Percentiles rank a stretch among this genome's conserved stretches.
These are phyloP conservation scores for Symbiodinium natans DNA, from an alignment of 73 alveolate species.

Conservation along the genomic window DNA sequence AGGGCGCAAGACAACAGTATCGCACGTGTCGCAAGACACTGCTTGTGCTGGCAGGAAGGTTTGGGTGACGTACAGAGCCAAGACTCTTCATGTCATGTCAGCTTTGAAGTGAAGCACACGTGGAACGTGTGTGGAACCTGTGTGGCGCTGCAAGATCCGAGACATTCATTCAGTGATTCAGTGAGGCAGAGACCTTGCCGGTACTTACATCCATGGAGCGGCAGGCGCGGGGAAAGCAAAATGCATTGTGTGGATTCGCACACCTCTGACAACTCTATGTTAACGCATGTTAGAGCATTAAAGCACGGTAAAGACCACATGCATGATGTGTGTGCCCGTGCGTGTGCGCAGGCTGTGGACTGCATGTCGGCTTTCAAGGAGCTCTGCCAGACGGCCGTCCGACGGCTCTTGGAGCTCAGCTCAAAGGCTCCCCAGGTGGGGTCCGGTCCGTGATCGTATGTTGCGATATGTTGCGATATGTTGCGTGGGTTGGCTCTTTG, in stretches of 20 bases:
- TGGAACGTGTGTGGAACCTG: too few species aligned
- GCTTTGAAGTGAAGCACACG: too few species aligned
- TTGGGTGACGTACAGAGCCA: background rate
- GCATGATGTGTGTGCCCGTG: background rate
- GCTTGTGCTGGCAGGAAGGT: background rate
- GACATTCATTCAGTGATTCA: too few species aligned
- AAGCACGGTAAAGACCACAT: too few species aligned
- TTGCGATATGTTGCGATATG: too few species aligned
- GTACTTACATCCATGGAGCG: constrained; percentile 73
- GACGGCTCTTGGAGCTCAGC: constrained; percentile 52
- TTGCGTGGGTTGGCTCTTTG: too few species aligned
- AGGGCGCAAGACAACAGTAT: too few species aligned
- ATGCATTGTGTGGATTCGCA: background rate
- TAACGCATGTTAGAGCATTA: background rate
- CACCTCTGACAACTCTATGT: too few species aligned
- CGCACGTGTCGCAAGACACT: too few species aligned
- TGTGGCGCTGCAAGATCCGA: too few species aligned
- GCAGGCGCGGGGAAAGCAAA: constrained; percentile 29
- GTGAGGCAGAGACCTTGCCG: constrained; percentile 70
- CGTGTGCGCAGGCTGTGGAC: constrained; percentile 21
- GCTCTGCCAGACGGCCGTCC: constrained; percentile 38
- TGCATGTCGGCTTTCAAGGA: constrained; percentile 34
- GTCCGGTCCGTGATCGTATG: background rate
- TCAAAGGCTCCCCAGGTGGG: constrained; percentile 58
- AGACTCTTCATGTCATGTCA: too few species aligned